These are phyloP conservation scores for Smittium mucronatum DNA, from an alignment of 371 early-diverging fungal genomes.

Conservation along the genomic window DNA sequence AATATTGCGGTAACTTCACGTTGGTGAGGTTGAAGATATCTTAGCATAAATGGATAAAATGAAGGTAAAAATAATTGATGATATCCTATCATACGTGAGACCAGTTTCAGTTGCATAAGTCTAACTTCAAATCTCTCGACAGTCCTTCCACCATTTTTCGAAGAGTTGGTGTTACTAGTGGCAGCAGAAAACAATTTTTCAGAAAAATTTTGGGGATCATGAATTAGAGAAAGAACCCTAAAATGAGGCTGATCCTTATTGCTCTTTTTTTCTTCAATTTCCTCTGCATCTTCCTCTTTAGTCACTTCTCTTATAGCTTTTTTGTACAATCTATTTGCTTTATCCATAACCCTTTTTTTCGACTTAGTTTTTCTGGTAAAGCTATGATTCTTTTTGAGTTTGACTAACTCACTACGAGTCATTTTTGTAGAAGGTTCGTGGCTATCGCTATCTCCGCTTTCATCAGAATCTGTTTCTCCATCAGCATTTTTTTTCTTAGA, in stretches of 20 bases:
- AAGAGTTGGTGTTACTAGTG: conserved; percentile 23
- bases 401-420: not conserved
- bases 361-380: conserved; percentile 72
- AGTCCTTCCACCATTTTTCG: conserved; percentile 38
- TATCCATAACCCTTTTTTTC: conserved; percentile 56
- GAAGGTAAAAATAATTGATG: conserved; percentile 80
- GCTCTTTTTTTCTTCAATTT: conserved; percentile 41
- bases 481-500: conserved; percentile 51
- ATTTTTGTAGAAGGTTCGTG: conserved; percentile 11
- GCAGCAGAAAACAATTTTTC: conserved; percentile 78
- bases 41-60: conserved; percentile 74
- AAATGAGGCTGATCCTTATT: conserved; percentile 23
- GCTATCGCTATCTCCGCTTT: conserved; percentile 23
- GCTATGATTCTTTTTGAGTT: conserved; percentile 55
- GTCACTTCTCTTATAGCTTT: conserved; percentile 34
- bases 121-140: no score
- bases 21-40: no score
- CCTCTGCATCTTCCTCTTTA: conserved; percentile 13
- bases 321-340: conserved; percentile 52
- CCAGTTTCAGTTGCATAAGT: conserved; percentile 78
- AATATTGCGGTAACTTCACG: conserved; percentile 85
- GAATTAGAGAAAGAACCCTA: conserved; percentile 41
- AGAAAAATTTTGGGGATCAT: conserved; percentile 90
- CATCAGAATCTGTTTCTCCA: conserved; percentile 43
- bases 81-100: conserved; percentile 83